Evolutionary conservation across 192 early-diverging fungal species (phyloP).

Genomic region (Rhizophlyctis rosea): DNA sequence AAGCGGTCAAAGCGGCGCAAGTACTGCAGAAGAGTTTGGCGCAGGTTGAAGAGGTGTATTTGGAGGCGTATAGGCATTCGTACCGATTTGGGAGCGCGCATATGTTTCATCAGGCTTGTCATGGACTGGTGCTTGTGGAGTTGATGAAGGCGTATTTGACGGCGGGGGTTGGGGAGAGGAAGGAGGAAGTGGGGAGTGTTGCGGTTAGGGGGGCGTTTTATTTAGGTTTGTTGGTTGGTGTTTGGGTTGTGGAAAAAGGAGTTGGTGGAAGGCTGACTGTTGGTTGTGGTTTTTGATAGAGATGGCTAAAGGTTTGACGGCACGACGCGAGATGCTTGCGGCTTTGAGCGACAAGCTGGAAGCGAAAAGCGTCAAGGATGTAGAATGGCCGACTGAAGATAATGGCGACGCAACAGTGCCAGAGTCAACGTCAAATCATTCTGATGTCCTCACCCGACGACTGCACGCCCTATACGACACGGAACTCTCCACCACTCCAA

Average conservation of each 20-base stretch:
- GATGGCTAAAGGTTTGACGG: slow-evolving; percentile 57
- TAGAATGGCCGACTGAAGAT: neutral
- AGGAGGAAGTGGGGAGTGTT: too few species aligned
- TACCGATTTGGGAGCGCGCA: slow-evolving; percentile 37
- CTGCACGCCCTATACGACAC: slow-evolving; percentile 5
- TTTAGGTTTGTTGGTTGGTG: too few species aligned
- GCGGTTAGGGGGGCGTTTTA: slow-evolving; percentile 39
- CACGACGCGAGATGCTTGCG: slow-evolving; percentile 59
- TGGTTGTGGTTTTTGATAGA: slow-evolving; percentile 33
- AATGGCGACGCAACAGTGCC: slow-evolving; percentile 1
- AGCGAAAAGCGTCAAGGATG: neutral
- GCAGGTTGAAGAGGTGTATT: slow-evolving; percentile 28
- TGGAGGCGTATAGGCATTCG: slow-evolving; percentile 36
- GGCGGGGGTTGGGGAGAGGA: slow-evolving; percentile 14
- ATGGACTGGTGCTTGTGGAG: slow-evolving; percentile 27
- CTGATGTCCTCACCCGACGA: neutral
- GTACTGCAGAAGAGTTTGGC: slow-evolving; percentile 21
- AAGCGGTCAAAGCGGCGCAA: slow-evolving; percentile 9
- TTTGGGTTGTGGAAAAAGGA: too few species aligned
- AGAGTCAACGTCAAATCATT: too few species aligned
- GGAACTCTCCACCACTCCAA: slow-evolving; percentile 33
- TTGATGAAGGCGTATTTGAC: slow-evolving; percentile 37
- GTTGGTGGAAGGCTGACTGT: neutral
- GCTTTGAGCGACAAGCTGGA: slow-evolving; percentile 45
- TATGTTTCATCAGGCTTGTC: slow-evolving; percentile 31